Evolutionary conservation across 1,284 basidiomycete species (phyloP).

Genomic region (Coniferiporia weirii): DNA sequence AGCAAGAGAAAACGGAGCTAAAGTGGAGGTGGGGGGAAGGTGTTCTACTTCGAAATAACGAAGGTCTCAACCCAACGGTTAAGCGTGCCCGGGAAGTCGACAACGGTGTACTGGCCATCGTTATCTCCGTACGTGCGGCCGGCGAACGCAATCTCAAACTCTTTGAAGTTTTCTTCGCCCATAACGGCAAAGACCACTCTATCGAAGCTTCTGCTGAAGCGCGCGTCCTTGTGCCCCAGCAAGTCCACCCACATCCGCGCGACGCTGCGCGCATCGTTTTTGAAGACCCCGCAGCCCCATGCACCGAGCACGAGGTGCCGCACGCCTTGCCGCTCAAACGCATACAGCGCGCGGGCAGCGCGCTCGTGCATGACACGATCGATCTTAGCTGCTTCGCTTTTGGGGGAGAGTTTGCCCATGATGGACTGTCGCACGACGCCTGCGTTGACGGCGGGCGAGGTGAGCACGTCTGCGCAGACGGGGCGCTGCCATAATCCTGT

Average conservation of each 20-base stretch:
- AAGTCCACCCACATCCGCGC: slow-evolving; percentile 58
- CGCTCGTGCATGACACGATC: slow-evolving; percentile 56
- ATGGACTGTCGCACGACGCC: slow-evolving; percentile 44
- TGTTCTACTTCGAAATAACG: not conserved
- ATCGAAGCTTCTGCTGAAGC: slow-evolving; percentile 55
- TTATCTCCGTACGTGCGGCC: slow-evolving; percentile 11
- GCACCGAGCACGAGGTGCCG: slow-evolving; percentile 60
- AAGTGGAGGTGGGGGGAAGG: not conserved
- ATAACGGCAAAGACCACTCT: slow-evolving; percentile 60
- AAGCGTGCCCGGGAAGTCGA: slow-evolving; percentile 4
- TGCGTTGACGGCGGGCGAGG: slow-evolving; percentile 66
- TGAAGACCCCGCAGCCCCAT: slow-evolving; percentile 71
- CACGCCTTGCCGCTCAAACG: slow-evolving; percentile 58
- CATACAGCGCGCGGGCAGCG: slow-evolving; percentile 56
- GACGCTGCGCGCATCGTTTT: slow-evolving; percentile 51
- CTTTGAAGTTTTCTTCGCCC: slow-evolving; percentile 44
- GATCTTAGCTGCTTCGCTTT: slow-evolving; percentile 38
- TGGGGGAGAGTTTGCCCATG: slow-evolving; percentile 28
- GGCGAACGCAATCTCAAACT: slow-evolving; percentile 41
- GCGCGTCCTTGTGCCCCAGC: slow-evolving; percentile 38
- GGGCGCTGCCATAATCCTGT: slow-evolving; percentile 42
- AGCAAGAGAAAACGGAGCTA: not conserved
- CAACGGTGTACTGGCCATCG: not conserved
- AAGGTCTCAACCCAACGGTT: not conserved
- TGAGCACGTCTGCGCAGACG: slow-evolving; percentile 53